phyloP scores from a whole-genome alignment of 2,329 filamentous ascomycete species.

The Sporothrix schenckii region DNA sequence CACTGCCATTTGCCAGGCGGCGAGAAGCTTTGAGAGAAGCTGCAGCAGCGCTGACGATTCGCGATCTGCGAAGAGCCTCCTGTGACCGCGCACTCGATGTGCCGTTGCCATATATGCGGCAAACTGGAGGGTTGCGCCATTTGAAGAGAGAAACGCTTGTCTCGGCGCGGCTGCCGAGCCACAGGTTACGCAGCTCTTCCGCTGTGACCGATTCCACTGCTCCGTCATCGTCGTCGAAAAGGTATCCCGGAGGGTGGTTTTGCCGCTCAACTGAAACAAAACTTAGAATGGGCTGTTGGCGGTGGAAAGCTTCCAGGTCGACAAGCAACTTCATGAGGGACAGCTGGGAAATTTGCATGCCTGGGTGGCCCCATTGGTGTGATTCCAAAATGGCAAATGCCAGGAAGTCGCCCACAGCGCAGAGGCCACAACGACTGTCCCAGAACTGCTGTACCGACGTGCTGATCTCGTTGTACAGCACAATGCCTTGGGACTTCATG shows the following conservation, averaged over 20 bases:
- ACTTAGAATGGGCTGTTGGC: slow-evolving; percentile 41
- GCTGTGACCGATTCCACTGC: slow-evolving; percentile 33
- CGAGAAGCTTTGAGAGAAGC: slow-evolving; percentile 31
- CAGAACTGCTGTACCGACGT: slow-evolving; percentile 28
- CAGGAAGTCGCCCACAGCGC: slow-evolving; percentile 34
- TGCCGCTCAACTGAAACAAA: slow-evolving; percentile 38
- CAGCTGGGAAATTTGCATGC: slow-evolving; percentile 32
- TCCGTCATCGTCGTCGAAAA: slow-evolving; percentile 37
- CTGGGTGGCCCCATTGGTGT: slow-evolving; percentile 37
- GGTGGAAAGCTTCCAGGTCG: slow-evolving; percentile 44
- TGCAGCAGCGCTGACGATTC: slow-evolving; percentile 32
- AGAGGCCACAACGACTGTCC: slow-evolving; percentile 34
- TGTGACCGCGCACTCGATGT: not conserved
- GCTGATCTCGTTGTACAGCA: slow-evolving; percentile 28
- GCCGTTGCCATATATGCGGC: slow-evolving; percentile 27
- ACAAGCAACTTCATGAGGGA: slow-evolving; percentile 41
- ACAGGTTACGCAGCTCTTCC: slow-evolving; percentile 28
- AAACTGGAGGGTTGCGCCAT: not conserved
- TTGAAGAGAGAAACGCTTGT: not conserved
- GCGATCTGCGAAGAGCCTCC: slow-evolving; percentile 26
- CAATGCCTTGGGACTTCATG: slow-evolving; percentile 22
- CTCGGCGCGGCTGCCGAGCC: slow-evolving; percentile 19
- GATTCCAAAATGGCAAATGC: slow-evolving; percentile 35
- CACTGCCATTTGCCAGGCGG: slow-evolving; percentile 23
- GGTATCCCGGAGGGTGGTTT: slow-evolving; percentile 38